Evolutionary conservation across 169 alveolate species (phyloP), one percentile per base, ranked within the genome.

Genomic region (Plasmodium knowlesi): DNA sequence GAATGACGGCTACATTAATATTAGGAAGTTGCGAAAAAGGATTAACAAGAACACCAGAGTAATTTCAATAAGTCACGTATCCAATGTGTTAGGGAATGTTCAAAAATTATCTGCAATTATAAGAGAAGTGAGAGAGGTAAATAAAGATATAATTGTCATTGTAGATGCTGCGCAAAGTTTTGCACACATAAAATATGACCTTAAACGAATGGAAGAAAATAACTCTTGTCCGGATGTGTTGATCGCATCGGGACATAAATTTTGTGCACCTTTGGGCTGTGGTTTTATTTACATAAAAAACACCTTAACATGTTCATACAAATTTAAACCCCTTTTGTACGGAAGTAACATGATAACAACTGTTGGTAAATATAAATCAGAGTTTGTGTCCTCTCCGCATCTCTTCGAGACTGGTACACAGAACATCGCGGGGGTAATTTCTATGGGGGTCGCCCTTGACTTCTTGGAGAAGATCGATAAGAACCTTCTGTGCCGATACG

Each of bases 111-210:
- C 54, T 39, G 14, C 74, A 0, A 78, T 96, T 39, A 84, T 93
- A 28, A 74, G 76, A 71, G 92, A 92, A 71, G 89, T 95, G 22
- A 83, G 73, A 81, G 95, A 95, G 67, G 30, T 91, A 37, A 92
- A 86, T 34, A 78, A 84, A 28, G 84, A 94, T 41, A 86, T 94
- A 30, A 79, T 81, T 70, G 92, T 96, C 43, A 30, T 96, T 10
- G 92, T 95, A 8, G 97, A 96, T 88, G 97, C 97, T 39, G 85
- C 96, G 22, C 97, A 96, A 84, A 95, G 97, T 43, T 89, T 95
- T 57, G 95, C 96, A 32, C 93, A 86, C 80, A 30, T 86, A 54
- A 86, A 61, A 53, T 86, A 86, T 86, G 79, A 86, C 46, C 78
- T 86, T 5, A 34, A 67, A 39, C 83, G 95, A 94, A 83, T 96